Evolutionary conservation across 805 yeast genomes (phyloP).

Genomic region (Yueomyces sinensis): DNA sequence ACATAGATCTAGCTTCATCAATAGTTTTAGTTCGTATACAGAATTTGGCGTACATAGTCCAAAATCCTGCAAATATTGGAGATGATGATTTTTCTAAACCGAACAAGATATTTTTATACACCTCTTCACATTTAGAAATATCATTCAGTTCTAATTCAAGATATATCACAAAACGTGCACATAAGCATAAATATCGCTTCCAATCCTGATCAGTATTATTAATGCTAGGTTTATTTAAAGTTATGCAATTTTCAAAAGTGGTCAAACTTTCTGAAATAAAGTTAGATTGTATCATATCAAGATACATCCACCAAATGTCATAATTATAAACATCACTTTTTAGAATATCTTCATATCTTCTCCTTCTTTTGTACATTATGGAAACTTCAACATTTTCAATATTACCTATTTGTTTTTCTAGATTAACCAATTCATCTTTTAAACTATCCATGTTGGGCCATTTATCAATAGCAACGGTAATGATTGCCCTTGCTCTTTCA

Average conservation of each 20-base stretch:
- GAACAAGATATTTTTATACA: conserved; percentile 36
- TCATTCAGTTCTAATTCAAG: conserved; percentile 40
- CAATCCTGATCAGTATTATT: conserved; percentile 35
- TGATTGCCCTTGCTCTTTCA: conserved; percentile 52
- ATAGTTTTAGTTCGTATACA: conserved; percentile 51
- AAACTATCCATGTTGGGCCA: conserved; percentile 28
- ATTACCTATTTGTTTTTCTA: conserved; percentile 56
- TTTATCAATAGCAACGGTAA: conserved; percentile 34
- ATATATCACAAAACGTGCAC: conserved; percentile 54
- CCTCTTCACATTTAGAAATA: conserved; percentile 31
- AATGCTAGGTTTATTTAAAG: conserved; percentile 15
- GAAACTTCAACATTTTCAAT: conserved; percentile 39
- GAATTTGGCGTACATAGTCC: conserved; percentile 62
- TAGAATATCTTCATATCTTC: conserved; percentile 39
- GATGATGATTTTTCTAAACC: too few relatives aligned
- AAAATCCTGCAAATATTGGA: conserved; percentile 60
- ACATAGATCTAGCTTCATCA: conserved; percentile 43
- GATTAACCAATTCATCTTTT: conserved; percentile 34
- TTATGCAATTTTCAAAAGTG: conserved; percentile 8
- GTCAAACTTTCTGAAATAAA: conserved; percentile 6
- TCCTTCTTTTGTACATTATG: conserved; percentile 39
- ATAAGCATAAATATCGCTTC: conserved; percentile 57
- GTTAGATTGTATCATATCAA: conserved; percentile 36
- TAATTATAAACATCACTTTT: conserved; percentile 39
- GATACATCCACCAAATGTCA: conserved; percentile 75